Evolutionary conservation across 2,329 filamentous ascomycete species (phyloP).

Genomic region (Penicillium sp.): DNA sequence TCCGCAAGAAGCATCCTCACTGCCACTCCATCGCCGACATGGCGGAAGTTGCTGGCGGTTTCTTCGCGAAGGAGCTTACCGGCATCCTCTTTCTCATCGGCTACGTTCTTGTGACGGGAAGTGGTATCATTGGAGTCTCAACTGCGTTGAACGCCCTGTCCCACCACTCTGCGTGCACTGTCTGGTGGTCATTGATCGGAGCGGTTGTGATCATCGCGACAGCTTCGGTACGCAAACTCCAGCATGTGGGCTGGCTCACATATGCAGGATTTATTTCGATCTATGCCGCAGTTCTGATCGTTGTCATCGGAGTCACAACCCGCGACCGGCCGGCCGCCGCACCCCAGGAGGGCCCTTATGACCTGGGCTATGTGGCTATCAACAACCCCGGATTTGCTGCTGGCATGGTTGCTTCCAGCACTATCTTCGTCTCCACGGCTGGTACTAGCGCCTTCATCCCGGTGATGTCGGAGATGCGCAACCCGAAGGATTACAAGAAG

Average conservation of each 20-base stretch:
- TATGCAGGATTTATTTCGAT: conserved; percentile 60
- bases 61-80: too few relatives aligned
- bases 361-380: conserved; percentile 58
- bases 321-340: conserved; percentile 59
- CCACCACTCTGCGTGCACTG: conserved; percentile 3
- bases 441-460: conserved; percentile 61
- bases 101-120: conserved; percentile 56
- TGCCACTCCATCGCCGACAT: too few relatives aligned
- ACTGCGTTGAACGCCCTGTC: conserved; percentile 60
- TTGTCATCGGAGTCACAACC: conserved; percentile 59
- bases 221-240: conserved; percentile 52
- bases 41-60: too few relatives aligned
- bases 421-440: conserved; percentile 59
- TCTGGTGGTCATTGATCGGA: conserved; percentile 52
- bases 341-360: conserved; percentile 57
- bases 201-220: conserved; percentile 46
- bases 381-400: conserved; percentile 57
- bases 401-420: conserved; percentile 57
- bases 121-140: conserved; percentile 58
- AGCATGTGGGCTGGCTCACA: conserved; percentile 60
- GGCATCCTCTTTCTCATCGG: conserved; percentile 48
- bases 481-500: conserved; percentile 59
- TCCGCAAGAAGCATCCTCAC: too few relatives aligned
- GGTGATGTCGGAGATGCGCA: conserved; percentile 63
- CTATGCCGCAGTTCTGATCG: conserved; percentile 58